phyloP scores from a whole-genome alignment of 2,329 filamentous ascomycete genomes.

The Trichoderma polysporum region DNA sequence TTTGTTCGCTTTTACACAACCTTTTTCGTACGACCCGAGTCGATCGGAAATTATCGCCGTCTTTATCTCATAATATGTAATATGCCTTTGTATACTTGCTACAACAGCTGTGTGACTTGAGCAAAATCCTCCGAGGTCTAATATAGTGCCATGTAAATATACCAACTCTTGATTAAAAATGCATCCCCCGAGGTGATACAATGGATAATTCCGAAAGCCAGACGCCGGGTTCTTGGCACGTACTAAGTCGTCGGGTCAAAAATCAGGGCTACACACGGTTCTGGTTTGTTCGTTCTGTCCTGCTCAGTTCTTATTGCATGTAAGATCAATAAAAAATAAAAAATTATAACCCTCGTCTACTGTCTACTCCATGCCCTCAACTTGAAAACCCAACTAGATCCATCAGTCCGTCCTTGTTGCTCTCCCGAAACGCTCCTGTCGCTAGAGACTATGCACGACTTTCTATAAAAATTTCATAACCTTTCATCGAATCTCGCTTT shows the following conservation, averaged over 20 bases:
- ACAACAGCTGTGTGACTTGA: too few species aligned
- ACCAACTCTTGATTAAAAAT: too few species aligned
- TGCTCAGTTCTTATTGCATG: background rate
- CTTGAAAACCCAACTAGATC: background rate
- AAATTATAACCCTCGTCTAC: conserved; percentile 4
- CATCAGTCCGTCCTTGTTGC: background rate
- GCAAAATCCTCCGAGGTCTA: too few species aligned
- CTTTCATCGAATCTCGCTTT: conserved; percentile 8
- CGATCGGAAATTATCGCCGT: too few species aligned
- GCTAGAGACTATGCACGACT: conserved; percentile 2
- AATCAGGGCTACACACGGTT: background rate
- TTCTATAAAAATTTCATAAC: conserved; percentile 8
- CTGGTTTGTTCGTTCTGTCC: background rate
- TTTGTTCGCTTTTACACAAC: too few species aligned
- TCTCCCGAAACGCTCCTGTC: background rate
- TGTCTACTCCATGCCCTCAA: background rate
- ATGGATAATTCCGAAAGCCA: background rate
- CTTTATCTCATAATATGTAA: too few species aligned
- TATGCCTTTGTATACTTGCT: too few species aligned
- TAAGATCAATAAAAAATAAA: background rate
- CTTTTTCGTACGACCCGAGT: too few species aligned
- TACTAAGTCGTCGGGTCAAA: too few species aligned
- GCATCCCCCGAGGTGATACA: too few species aligned
- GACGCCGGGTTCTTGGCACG: background rate
- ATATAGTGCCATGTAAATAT: too few species aligned